Evolutionary conservation across 2,329 filamentous ascomycete genomes (phyloP).

Genomic region (Capronia americana): DNA sequence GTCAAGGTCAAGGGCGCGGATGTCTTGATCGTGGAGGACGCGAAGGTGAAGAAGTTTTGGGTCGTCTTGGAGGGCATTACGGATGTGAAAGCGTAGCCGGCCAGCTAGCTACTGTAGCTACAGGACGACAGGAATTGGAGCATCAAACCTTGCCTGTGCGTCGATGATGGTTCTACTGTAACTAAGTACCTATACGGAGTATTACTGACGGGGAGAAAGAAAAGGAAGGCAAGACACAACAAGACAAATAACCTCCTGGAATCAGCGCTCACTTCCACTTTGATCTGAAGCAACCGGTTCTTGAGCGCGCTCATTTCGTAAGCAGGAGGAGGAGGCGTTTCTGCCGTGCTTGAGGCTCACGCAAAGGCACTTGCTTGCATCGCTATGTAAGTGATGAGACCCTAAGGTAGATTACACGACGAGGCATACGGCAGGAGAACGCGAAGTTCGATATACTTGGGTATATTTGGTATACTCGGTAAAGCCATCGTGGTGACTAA

Average conservation of each 20-base stretch:
- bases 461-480: not conserved
- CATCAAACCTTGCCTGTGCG: too few species aligned
- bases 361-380: not conserved
- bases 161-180: too few species aligned
- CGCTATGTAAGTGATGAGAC: not conserved
- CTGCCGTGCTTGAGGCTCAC: not conserved
- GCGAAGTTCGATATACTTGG: not conserved
- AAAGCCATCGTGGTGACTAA: not conserved
- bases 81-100: conserved; percentile 9
- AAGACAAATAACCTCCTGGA: too few species aligned
- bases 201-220: not conserved
- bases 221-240: not conserved
- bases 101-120: not conserved
- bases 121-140: not conserved
- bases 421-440: not conserved
- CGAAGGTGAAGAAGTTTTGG: conserved; percentile 22
- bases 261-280: not conserved
- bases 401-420: not conserved
- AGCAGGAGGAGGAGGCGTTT: not conserved
- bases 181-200: too few species aligned
- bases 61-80: conserved; percentile 23
- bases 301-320: too few species aligned
- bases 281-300: not conserved
- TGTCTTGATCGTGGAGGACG: conserved; percentile 20
- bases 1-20: conserved; percentile 21